A percentile compares a stretch with the other conserved stretches of the same genome.
Conservation (phyloP, 2,329 filamentous ascomycete genomes). For the Venturia aucupariae region DNA sequence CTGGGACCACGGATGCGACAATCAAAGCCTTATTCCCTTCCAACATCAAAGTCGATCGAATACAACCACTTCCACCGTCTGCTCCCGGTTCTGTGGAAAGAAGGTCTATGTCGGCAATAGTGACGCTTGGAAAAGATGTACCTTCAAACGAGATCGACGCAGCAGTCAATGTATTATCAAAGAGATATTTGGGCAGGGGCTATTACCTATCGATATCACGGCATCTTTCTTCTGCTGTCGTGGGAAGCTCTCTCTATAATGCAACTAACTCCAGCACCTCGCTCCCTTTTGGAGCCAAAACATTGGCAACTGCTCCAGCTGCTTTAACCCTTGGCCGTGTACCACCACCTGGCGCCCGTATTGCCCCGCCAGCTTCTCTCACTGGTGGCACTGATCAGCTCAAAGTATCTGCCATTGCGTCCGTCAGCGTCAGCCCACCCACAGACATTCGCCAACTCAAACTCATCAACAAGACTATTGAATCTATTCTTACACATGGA, state of each 20-base stretch:
- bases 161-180: conserved; percentile 67
- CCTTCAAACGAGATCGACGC: conserved; percentile 75
- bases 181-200: conserved; percentile 76
- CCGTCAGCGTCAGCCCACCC: conserved; percentile 53
- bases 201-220: conserved; percentile 72
- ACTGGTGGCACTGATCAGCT: neutral
- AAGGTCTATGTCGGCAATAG: conserved; percentile 67
- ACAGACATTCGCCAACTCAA: conserved; percentile 68
- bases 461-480: conserved; percentile 80
- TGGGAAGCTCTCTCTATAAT: conserved; percentile 36
- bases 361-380: conserved; percentile 57
- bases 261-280: conserved; percentile 41
- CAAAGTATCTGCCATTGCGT: neutral
- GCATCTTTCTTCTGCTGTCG: conserved; percentile 68
- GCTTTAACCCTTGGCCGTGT: conserved; percentile 40
- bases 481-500: conserved; percentile 68
- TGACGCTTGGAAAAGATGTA: conserved; percentile 71
- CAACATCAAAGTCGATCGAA: conserved; percentile 58
- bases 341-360: conserved; percentile 42
- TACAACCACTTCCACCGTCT: conserved; percentile 56
- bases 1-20: conserved; percentile 40
- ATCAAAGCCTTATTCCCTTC: conserved; percentile 41
- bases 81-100: conserved; percentile 49
- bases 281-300: conserved; percentile 71
- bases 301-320: conserved; percentile 32